Evolutionary conservation across 2,329 filamentous ascomycete species (phyloP).

Genomic region (Colletotrichum musicola): DNA sequence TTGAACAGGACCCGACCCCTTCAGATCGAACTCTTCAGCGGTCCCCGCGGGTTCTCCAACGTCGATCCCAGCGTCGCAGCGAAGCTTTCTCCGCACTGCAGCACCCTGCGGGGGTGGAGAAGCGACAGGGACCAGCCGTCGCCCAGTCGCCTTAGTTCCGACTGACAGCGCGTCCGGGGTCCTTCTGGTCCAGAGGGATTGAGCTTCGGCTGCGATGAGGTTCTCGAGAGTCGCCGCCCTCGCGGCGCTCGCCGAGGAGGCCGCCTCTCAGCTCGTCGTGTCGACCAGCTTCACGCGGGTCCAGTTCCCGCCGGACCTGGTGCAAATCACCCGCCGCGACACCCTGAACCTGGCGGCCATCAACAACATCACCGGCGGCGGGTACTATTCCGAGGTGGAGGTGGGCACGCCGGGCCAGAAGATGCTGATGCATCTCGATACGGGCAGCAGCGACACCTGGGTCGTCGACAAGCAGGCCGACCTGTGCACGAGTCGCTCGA

Average conservation of each 20-base stretch:
- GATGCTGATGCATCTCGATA: constrained; percentile 73
- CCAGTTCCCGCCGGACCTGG: constrained; percentile 13
- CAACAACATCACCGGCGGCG: constrained; percentile 68
- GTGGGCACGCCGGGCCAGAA: constrained; percentile 72
- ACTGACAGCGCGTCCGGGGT: neutral
- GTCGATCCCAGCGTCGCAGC: neutral
- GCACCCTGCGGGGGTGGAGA: constrained; percentile 18
- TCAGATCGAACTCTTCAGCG: neutral
- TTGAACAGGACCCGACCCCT: too few relatives aligned
- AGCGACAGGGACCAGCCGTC: constrained; percentile 4
- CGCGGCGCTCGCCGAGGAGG: constrained; percentile 9
- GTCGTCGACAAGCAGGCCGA: constrained; percentile 49
- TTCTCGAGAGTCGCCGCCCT: neutral
- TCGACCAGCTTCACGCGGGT: constrained; percentile 24
- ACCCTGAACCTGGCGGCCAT: constrained; percentile 52
- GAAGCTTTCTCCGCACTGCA: constrained; percentile 19
- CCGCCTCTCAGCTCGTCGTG: constrained; percentile 26
- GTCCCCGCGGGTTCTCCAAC: neutral
- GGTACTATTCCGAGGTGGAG: constrained; percentile 74
- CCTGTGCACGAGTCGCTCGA: constrained; percentile 16
- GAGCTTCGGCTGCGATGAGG: neutral
- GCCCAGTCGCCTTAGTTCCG: neutral
- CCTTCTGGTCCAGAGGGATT: neutral
- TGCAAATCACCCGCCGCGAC: constrained; percentile 37
- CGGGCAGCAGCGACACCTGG: constrained; percentile 78